phyloP scores from a whole-genome alignment of 768 basidiomycete genomes.

The Collybiopsis confluens region DNA sequence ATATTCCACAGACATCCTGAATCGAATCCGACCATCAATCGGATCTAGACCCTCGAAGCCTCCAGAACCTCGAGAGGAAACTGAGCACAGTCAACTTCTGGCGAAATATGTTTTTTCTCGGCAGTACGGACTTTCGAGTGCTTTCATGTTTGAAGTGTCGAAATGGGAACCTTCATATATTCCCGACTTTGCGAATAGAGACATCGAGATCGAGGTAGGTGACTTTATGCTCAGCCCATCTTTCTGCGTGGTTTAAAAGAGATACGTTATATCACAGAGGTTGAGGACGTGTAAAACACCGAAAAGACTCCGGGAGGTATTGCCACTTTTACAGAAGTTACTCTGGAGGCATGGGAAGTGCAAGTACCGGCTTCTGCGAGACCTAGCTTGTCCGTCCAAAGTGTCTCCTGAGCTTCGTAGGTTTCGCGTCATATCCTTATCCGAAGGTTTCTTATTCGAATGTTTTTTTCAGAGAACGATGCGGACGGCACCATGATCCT shows the following conservation, averaged over 20 bases:
- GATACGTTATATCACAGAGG: slow-evolving; percentile 17
- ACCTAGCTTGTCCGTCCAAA: slow-evolving; percentile 75
- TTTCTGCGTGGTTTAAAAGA: too few relatives aligned
- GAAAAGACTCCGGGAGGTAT: slow-evolving; percentile 54
- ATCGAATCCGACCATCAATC: slow-evolving; percentile 42
- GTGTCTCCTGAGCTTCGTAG: slow-evolving; percentile 27
- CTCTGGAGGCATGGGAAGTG: slow-evolving; percentile 67
- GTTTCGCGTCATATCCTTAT: neutral
- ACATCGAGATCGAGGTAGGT: slow-evolving; percentile 64
- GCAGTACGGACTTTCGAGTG: slow-evolving; percentile 63
- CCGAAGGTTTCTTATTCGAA: slow-evolving; percentile 29
- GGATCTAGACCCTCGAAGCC: slow-evolving; percentile 10
- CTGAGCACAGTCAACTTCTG: slow-evolving; percentile 53
- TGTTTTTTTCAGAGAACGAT: slow-evolving; percentile 30
- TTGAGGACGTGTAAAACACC: slow-evolving; percentile 66
- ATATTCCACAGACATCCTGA: slow-evolving; percentile 58
- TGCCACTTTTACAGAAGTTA: slow-evolving; percentile 56
- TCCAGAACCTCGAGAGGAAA: slow-evolving; percentile 26
- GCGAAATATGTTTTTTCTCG: slow-evolving; percentile 85
- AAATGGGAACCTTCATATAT: slow-evolving; percentile 29
- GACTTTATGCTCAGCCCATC: slow-evolving; percentile 21
- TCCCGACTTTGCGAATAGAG: slow-evolving; percentile 56
- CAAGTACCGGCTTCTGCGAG: slow-evolving; percentile 60
- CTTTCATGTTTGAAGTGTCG: slow-evolving; percentile 37
- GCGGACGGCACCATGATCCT: slow-evolving; percentile 65